A percentile compares a stretch with the other conserved stretches of the same genome.
phyloP scores from a whole-genome alignment of 2,329 filamentous ascomycete species.

The Diaporthe sp. region DNA sequence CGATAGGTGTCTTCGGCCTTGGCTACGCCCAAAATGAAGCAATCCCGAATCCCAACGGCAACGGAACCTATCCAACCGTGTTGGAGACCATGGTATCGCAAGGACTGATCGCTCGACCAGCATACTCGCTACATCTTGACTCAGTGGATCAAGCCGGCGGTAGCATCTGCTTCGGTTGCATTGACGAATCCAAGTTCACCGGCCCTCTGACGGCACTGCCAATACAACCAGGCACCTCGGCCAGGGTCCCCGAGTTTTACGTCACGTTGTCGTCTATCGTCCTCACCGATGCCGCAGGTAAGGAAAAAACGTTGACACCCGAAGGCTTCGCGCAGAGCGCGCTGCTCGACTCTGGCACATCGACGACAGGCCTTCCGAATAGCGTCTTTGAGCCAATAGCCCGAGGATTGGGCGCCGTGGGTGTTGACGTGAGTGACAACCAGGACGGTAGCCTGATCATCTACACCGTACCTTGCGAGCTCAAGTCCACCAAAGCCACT shows the following conservation, averaged over 20 bases:
- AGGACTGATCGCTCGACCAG: not conserved
- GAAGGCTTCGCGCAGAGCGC: not conserved
- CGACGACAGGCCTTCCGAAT: not conserved
- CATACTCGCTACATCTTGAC: constrained; percentile 5
- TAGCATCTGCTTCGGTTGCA: constrained; percentile 25
- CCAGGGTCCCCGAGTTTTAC: not conserved
- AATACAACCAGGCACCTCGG: not conserved
- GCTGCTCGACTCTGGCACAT: constrained; percentile 28
- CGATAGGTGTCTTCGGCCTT: not conserved
- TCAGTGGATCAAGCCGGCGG: constrained; percentile 9
- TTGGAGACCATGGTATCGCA: constrained; percentile 8
- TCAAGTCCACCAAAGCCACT: constrained; percentile 1
- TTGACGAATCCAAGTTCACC: constrained; percentile 26
- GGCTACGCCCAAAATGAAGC: constrained; percentile 10
- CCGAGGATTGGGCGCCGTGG: not conserved
- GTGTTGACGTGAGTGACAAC: not conserved
- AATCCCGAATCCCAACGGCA: not conserved
- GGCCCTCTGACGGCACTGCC: constrained; percentile 12
- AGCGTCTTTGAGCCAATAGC: not conserved
- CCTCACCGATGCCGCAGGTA: constrained; percentile 3
- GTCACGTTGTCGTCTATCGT: constrained; percentile 15
- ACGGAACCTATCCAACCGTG: constrained; percentile 10
- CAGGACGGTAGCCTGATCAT: not conserved
- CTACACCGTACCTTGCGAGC: not conserved
- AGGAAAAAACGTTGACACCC: not conserved